Conservation (phyloP, 1,284 basidiomycete species). For the Rhodotorula sp. region DNA sequence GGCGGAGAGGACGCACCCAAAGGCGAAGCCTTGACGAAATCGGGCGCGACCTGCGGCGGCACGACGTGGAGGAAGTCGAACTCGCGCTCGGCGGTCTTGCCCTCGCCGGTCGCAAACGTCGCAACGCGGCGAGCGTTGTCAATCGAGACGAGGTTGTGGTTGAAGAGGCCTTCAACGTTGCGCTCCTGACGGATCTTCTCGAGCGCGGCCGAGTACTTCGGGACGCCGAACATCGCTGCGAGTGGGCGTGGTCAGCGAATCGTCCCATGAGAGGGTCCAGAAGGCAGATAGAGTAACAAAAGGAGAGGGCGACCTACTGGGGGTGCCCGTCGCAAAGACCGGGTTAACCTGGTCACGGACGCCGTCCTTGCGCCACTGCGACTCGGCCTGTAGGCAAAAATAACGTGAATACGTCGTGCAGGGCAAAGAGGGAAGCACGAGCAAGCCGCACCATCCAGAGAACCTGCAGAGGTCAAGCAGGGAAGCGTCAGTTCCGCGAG, state of each 20-base stretch:
- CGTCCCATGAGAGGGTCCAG: background rate
- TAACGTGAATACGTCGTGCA: background rate
- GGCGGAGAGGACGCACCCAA: constrained; percentile 41
- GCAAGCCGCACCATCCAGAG: constrained; percentile 75
- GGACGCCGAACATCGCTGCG: constrained; percentile 80
- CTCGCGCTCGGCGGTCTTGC: constrained; percentile 48
- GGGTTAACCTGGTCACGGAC: constrained; percentile 61
- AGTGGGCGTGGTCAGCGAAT: background rate
- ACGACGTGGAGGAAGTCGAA: constrained; percentile 80
- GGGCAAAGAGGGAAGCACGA: background rate
- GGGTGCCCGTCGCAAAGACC: constrained; percentile 87
- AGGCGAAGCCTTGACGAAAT: constrained; percentile 68
- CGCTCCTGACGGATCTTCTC: constrained; percentile 76
- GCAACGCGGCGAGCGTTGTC: constrained; percentile 71
- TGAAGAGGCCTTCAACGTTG: constrained; percentile 75
- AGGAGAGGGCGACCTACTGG: constrained; percentile 25
- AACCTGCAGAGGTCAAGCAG: constrained; percentile 68
- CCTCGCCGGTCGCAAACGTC: constrained; percentile 76
- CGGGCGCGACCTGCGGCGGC: constrained; percentile 86
- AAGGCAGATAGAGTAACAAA: background rate
- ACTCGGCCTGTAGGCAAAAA: constrained; percentile 25
- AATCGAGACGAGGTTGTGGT: constrained; percentile 79
- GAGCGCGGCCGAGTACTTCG: constrained; percentile 87
- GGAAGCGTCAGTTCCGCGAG: background rate
- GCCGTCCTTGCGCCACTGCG: constrained; percentile 54